A percentile compares a stretch with the other conserved stretches of the same genome.
Conservation (phyloP, 257 asterid species). For the Ballota nigra region DNA sequence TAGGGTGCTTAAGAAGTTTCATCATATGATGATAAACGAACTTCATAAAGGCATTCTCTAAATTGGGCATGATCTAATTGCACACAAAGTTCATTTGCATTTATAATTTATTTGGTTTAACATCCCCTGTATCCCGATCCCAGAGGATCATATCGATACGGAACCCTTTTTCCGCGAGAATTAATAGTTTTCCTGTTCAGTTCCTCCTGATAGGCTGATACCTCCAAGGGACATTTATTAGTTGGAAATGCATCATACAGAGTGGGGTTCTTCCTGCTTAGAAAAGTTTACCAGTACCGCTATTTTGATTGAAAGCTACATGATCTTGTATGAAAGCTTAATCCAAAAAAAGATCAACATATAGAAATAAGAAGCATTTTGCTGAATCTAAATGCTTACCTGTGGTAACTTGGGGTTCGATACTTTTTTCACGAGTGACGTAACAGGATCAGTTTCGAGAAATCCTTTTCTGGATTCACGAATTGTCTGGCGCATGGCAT, state of each 20-base stretch:
- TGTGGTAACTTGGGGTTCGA: slow-evolving; percentile 21
- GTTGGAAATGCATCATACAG: not conserved
- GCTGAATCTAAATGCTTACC: slow-evolving; percentile 21
- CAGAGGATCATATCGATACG: too few species aligned
- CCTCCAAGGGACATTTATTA: not conserved
- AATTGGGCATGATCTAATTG: not conserved
- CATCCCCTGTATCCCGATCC: too few species aligned
- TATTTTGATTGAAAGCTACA: slow-evolving; percentile 5
- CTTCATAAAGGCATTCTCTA: not conserved
- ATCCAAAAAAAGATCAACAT: not conserved
- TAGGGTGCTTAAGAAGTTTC: not conserved
- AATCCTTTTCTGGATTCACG: slow-evolving; percentile 24
- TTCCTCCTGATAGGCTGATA: not conserved
- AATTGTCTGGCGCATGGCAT: slow-evolving; percentile 41
- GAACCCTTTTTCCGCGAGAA: too few species aligned
- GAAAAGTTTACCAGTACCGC: not conserved
- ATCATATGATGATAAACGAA: not conserved
- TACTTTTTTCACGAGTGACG: slow-evolving; percentile 28
- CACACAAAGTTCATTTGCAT: not conserved
- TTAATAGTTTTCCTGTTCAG: not conserved
- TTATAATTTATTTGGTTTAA: too few species aligned
- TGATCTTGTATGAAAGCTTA: not conserved
- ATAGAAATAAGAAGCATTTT: not conserved
- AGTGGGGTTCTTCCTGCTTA: not conserved
- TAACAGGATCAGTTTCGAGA: slow-evolving; percentile 29